A percentile compares a stretch with the other conserved stretches of the same genome.
Evolutionary conservation across 257 asterid species (phyloP).

Genomic region (Asclepias syriaca): DNA sequence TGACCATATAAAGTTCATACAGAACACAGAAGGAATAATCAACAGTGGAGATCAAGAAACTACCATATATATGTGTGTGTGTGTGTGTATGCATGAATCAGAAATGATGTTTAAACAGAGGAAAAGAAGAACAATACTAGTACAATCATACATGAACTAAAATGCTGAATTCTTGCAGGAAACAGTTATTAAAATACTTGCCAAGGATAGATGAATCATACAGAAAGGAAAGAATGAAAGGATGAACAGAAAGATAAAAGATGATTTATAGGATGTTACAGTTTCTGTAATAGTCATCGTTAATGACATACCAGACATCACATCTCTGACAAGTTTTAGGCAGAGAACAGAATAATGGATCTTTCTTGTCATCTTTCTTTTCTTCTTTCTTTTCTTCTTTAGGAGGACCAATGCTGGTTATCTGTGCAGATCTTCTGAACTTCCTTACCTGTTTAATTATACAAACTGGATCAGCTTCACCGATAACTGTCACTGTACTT

Average conservation of each 20-base stretch:
- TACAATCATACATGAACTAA: no score
- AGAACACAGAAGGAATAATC: no score
- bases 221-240: not conserved
- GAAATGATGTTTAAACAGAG: no score
- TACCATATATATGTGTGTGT: no score
- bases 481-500: slow-evolving; percentile 27
- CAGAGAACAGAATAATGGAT: slow-evolving; percentile 11
- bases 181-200: no score
- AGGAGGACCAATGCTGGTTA: slow-evolving; percentile 14
- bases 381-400: slow-evolving; percentile 27
- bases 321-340: slow-evolving; percentile 27
- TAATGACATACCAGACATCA: slow-evolving; percentile 23
- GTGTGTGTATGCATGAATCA: no score
- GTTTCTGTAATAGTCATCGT: slow-evolving; percentile 12
- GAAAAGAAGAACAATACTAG: no score
- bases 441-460: slow-evolving; percentile 29
- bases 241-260: not conserved
- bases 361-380: slow-evolving; percentile 14
- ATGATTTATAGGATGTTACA: slow-evolving; percentile 22
- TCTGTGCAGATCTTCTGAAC: slow-evolving; percentile 17
- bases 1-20: no score
- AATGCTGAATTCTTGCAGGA: no score
- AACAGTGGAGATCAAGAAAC: no score
- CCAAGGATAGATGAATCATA: not conserved
- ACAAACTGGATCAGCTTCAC: slow-evolving; percentile 34